Base-by-base conservation (phyloP, 2,329 filamentous ascomycete genomes). In the Teratosphaeria viscida region DNA sequence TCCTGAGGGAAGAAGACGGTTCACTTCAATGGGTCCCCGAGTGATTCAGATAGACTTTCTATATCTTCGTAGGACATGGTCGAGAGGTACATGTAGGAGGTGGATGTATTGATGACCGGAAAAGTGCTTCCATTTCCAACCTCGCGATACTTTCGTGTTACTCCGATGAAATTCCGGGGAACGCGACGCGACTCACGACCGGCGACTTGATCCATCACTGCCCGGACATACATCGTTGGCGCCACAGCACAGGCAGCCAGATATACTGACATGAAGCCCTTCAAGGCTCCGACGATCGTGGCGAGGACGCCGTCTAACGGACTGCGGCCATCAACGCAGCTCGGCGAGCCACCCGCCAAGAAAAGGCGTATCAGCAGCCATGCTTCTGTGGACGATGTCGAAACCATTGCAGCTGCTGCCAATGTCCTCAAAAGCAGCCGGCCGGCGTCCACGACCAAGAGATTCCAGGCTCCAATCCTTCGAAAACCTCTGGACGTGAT, bases 301-400 rank as follows among this genome's bases (percentile, higher is more conserved):
- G 39, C 29, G 16, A 43, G 59, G 35, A 58, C 60, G 49, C 62
- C 65, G 29, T 54, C 62, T 32, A 37, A 58, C 16, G 26, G 23
- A 26, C 16, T 11, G n/a, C 49, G n/a, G 10, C n/a, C 47, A 12
- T 54, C 52, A 16, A 23, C 19, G 19, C 32, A 32, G 52, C 27
- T 49, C 53, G 57, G 57, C 23, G 64, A 67, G 58, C 75, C 74
- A 55, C 73, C 75, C n/a, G 61, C 65, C 12, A 78, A 78, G 67
- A 77, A 73, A 64, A 71, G 75, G 53, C 72, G 75, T 55, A 71
- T 75, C 37, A 75, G 72, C 52, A 64, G 68, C 14, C 68, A 74
- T 49, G 58, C 66, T 53, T 68, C 67, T 47, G 63, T 62, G 35
- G 61, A 64, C 12, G 57, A 63, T 49, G 54, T 63, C 16, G 59